Conservation (phyloP, 2,329 filamentous ascomycete species). For the Fusarium nematophilum region DNA sequence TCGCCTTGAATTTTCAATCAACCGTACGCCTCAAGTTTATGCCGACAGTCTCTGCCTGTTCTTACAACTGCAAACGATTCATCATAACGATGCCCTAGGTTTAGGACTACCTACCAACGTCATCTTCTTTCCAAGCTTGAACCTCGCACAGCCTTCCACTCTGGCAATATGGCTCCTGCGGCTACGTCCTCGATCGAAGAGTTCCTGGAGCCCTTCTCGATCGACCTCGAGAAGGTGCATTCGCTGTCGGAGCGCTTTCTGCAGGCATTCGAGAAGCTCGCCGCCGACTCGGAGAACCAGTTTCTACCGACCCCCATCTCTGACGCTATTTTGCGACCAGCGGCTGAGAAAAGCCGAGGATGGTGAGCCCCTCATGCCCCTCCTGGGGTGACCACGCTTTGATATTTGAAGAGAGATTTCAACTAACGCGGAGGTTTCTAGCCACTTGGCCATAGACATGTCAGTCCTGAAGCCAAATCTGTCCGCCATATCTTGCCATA, state of each 20-base stretch:
- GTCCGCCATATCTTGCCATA: background rate
- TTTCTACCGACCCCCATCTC: conserved; percentile 72
- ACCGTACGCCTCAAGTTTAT: background rate
- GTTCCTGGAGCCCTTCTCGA: conserved; percentile 63
- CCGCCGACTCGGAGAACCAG: conserved; percentile 64
- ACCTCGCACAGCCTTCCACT: background rate
- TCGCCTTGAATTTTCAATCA: background rate
- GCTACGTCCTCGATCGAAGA: conserved; percentile 46
- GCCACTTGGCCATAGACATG: conserved; percentile 74
- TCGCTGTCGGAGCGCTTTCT: conserved; percentile 61
- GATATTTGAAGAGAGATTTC: background rate
- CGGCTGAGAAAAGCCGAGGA: conserved; percentile 55
- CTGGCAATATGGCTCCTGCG: conserved; percentile 29
- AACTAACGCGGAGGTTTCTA: conserved; percentile 45
- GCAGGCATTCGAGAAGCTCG: conserved; percentile 60
- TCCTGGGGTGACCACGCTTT: background rate
- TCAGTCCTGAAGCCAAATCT: conserved; percentile 52
- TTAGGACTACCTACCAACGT: conserved; percentile 4
- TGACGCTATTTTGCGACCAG: conserved; percentile 66
- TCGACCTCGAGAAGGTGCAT: conserved; percentile 60
- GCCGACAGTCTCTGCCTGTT: conserved; percentile 6
- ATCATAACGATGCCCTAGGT: conserved; percentile 27
- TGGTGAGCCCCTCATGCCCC: conserved; percentile 56
- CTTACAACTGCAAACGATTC: background rate
- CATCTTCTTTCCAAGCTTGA: background rate